These are phyloP conservation scores for Cadophora sp. DNA, from an alignment of 2,329 filamentous ascomycete species.

Conservation along the genomic window DNA sequence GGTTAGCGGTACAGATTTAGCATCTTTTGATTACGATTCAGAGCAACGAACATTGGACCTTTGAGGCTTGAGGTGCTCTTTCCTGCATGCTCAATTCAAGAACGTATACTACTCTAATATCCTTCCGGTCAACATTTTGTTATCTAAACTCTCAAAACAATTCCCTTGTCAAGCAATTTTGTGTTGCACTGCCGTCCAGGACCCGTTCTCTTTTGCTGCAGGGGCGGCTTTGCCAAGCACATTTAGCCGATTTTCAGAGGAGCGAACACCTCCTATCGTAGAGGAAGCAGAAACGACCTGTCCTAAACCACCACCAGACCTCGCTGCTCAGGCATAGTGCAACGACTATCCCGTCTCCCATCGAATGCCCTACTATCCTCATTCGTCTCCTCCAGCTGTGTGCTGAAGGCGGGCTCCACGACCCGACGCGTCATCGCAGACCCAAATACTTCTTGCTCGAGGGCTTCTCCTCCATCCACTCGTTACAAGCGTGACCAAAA, in stretches of 20 bases:
- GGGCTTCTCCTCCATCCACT: conserved; percentile 44
- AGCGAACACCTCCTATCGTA: conserved; percentile 31
- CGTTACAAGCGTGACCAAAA: conserved; percentile 38
- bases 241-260: conserved; percentile 22
- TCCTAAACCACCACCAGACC: conserved; percentile 23
- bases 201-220: not conserved
- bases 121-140: not conserved
- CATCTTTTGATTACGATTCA: not conserved
- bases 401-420: conserved; percentile 31
- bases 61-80: not conserved
- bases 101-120: not conserved
- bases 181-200: not conserved
- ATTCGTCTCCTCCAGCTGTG: conserved; percentile 32
- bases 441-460: conserved; percentile 34
- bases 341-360: conserved; percentile 23
- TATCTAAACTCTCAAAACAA: not conserved
- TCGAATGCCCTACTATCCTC: conserved; percentile 36
- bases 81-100: not conserved
- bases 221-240: conserved; percentile 24
- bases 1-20: conserved; percentile 6
- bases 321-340: conserved; percentile 31
- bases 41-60: not conserved
- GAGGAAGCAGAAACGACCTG: conserved; percentile 26
- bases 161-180: not conserved
- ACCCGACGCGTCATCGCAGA: conserved; percentile 41